Base-by-base conservation (phyloP, 2,329 filamentous ascomycete genomes). In the Sclerotinia borealis region DNA sequence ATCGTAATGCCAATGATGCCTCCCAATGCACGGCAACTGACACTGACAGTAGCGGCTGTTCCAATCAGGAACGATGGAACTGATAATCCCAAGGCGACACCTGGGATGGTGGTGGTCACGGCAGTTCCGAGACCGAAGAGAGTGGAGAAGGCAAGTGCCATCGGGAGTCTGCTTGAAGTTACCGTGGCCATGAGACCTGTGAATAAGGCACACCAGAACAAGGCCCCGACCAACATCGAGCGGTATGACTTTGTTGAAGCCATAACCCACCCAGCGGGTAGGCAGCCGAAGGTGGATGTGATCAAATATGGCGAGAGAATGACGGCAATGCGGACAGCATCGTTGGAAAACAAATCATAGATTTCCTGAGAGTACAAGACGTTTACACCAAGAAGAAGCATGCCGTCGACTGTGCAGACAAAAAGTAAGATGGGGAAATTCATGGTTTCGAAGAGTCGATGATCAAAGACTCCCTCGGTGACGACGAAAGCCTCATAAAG, bases 361-460 rank as follows among this genome's bases (percentile, higher is more conserved):
- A 67, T 65, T 49, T 68, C 59, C 22, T 66, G 64, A 2, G 67
- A 39, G 36, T 65, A 67, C 9, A 68, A 58, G 7, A 64, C 64
- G 51, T 68, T 68, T 10, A 67, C 67, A 2, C 67, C 67, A 15
- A 67, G 63, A 27, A 68, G 63, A 4, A 68, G 64, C 67, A 68
- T 67, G 2, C 67, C 66, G 34, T 67, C 67, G 34, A 68, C 65
- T 13, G 59, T 62, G 36, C 64, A 66, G 29, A 68, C 66, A 27
- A 66, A 66, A 9, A 67, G 61, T 34, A 67, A 41, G 51, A 68
- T 66, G 17, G 63, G 67, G 45, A 68, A 68, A 48, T 68, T 68
- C 29, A 65, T 36, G 29, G 58, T 60, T 61, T 48, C 61, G 51
- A 68, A 68, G n/a, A 69, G 37, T 27, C 66, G 63, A 58, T 68